A percentile compares a stretch with the other conserved stretches of the same genome.
Conservation (phyloP, 139 green algal species). For the Micractinium sp. region DNA sequence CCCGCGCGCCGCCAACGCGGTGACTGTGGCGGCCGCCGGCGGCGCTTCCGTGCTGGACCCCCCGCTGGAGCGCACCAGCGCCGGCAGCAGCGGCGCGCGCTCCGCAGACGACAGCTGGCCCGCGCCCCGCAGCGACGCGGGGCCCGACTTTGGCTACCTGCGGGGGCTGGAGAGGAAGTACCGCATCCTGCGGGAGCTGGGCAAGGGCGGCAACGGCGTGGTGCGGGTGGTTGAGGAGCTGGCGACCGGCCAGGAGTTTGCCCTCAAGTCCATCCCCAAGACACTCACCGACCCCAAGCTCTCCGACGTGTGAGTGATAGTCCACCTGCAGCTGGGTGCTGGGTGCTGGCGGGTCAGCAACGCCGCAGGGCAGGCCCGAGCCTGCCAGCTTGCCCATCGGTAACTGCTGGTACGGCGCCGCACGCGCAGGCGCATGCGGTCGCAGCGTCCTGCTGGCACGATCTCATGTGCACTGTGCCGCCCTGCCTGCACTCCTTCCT, state of each 20-base stretch:
- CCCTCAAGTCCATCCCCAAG: slow-evolving; percentile 52
- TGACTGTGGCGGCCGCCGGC: background rate
- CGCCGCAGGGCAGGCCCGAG: no score
- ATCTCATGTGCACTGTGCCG: background rate
- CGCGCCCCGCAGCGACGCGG: background rate
- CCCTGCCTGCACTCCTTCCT: background rate
- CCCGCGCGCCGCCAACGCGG: background rate
- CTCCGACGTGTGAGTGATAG: slow-evolving; percentile 29
- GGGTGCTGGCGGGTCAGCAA: background rate
- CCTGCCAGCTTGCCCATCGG: no score
- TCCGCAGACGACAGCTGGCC: background rate
- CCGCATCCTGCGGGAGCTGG: slow-evolving; percentile 38
- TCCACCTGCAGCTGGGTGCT: background rate
- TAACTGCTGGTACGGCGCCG: background rate
- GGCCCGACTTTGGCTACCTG: slow-evolving; percentile 43
- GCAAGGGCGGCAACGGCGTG: slow-evolving; percentile 46
- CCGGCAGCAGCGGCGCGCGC: background rate
- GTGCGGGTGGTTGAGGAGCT: slow-evolving; percentile 39
- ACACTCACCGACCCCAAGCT: slow-evolving; percentile 36
- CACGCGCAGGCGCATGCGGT: background rate
- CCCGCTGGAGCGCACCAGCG: slow-evolving; percentile 7
- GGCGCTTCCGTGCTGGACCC: background rate
- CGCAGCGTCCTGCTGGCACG: background rate
- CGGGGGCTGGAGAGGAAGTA: slow-evolving; percentile 30
- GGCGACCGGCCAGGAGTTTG: slow-evolving; percentile 38